These are phyloP conservation scores for Rhodofomes roseus DNA, from an alignment of 1,284 basidiomycete genomes.

Conservation along the genomic window DNA sequence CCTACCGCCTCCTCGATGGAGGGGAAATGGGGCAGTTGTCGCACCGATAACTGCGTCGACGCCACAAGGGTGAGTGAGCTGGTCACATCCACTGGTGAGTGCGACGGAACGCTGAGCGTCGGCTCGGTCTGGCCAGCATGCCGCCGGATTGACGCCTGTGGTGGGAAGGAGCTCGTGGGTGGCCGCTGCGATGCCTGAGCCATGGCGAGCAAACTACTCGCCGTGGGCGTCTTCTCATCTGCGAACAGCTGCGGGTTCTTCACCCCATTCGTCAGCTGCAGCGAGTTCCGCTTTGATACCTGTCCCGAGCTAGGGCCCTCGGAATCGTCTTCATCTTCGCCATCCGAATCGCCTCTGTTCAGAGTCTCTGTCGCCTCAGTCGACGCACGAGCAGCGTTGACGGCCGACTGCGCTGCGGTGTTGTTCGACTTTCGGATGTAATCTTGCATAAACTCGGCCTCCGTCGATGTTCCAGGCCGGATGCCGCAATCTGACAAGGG, in stretches of 20 bases:
- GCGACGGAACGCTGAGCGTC: slow-evolving; percentile 43
- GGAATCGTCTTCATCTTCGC: slow-evolving; percentile 81
- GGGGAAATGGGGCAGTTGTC: slow-evolving; percentile 75
- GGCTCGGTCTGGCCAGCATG: slow-evolving; percentile 55
- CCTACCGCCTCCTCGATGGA: slow-evolving; percentile 82
- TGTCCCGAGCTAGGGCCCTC: slow-evolving; percentile 60
- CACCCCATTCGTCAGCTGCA: slow-evolving; percentile 59
- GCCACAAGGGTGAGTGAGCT: slow-evolving; percentile 41
- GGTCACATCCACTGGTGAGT: slow-evolving; percentile 48
- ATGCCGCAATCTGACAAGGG: slow-evolving; percentile 76
- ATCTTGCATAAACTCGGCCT: slow-evolving; percentile 87
- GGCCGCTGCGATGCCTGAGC: slow-evolving; percentile 66
- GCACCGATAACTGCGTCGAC: slow-evolving; percentile 59
- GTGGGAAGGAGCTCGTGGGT: slow-evolving; percentile 49
- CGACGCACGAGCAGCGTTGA: slow-evolving; percentile 65
- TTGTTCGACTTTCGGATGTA: slow-evolving; percentile 88
- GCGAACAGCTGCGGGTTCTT: slow-evolving; percentile 52
- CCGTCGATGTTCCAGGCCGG: slow-evolving; percentile 80
- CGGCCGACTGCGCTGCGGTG: slow-evolving; percentile 67
- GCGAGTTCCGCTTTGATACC: slow-evolving; percentile 69
- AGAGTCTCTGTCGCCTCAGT: slow-evolving; percentile 56
- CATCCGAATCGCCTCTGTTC: slow-evolving; percentile 61
- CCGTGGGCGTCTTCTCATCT: slow-evolving; percentile 80
- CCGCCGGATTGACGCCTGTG: slow-evolving; percentile 71
- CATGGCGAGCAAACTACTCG: slow-evolving; percentile 68